Evolutionary conservation across 805 yeast genomes (phyloP).

Genomic region (Ogataea dorogensis): DNA sequence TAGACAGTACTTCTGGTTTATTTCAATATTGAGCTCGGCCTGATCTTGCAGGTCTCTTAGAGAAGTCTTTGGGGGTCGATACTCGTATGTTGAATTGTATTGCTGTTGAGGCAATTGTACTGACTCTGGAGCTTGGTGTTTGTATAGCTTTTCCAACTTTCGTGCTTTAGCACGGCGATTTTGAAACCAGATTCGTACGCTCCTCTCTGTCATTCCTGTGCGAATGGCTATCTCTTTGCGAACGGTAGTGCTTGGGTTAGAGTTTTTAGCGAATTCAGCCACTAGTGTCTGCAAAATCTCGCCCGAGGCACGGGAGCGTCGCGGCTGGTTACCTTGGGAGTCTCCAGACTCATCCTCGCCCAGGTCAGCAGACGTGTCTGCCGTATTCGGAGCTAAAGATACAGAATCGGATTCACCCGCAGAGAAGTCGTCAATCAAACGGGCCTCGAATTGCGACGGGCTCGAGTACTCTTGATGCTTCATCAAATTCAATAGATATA

Average conservation of each 20-base stretch:
- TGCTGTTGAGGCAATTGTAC: constrained; percentile 1
- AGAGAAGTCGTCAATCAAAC: constrained; percentile 3
- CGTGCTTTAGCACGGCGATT: constrained; percentile 78
- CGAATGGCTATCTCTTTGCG: constrained; percentile 66
- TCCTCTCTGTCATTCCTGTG: constrained; percentile 82
- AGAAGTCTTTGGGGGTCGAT: constrained; percentile 15
- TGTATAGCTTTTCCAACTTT: constrained; percentile 54
- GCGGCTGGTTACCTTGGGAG: constrained; percentile 21
- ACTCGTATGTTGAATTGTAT: not conserved
- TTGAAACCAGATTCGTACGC: constrained; percentile 92
- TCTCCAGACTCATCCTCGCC: constrained; percentile 6
- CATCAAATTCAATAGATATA: constrained; percentile 1
- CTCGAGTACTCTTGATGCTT: constrained; percentile 7
- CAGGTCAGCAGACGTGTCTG: constrained; percentile 5
- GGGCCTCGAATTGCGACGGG: constrained; percentile 7
- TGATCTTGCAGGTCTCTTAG: constrained; percentile 22
- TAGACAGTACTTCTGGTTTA: constrained; percentile 64
- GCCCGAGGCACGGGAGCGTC: constrained; percentile 47
- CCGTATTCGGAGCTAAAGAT: constrained; percentile 2
- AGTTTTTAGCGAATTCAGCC: constrained; percentile 65
- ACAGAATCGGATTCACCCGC: constrained; percentile 4
- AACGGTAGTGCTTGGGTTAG: constrained; percentile 72
- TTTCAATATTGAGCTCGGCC: constrained; percentile 44
- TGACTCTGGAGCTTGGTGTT: constrained; percentile 15
- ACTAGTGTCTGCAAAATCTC: constrained; percentile 70